Evolutionary conservation across 768 basidiomycete genomes (phyloP).

Genomic region (Phanerochaete sordida): DNA sequence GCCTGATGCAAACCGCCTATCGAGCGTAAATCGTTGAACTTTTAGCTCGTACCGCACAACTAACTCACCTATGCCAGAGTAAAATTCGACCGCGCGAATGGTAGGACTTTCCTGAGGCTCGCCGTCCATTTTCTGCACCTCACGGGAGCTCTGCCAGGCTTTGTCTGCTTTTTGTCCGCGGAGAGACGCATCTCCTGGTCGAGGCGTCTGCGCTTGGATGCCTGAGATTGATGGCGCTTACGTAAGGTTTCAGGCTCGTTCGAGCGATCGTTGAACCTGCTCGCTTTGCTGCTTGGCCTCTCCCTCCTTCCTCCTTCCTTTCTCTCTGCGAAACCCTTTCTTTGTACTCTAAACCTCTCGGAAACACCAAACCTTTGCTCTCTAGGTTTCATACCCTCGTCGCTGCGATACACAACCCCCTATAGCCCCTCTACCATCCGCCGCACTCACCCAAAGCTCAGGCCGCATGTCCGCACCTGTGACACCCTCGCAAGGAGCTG

Average conservation of each 20-base stretch:
- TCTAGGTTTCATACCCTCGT: not conserved
- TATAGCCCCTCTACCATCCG: not conserved
- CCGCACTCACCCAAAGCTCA: not conserved
- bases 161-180: no score
- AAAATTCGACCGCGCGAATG: slow-evolving; percentile 54
- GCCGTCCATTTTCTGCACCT: no score
- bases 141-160: no score
- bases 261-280: not conserved
- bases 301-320: not conserved
- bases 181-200: no score
- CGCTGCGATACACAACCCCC: not conserved
- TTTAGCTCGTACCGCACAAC: not conserved
- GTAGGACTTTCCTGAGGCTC: no score
- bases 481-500: not conserved
- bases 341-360: not conserved
- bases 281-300: slow-evolving; percentile 1
- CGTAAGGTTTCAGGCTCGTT: not conserved
- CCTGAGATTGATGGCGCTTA: not conserved
- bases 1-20: slow-evolving; percentile 77
- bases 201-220: not conserved
- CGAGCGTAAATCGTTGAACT: not conserved
- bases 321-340: not conserved
- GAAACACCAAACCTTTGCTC: not conserved
- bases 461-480: not conserved
- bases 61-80: slow-evolving; percentile 69